A percentile compares a stretch with the other conserved stretches of the same genome.
Evolutionary conservation across 2,329 filamentous ascomycete species (phyloP).

Genomic region (Claviceps africana): DNA sequence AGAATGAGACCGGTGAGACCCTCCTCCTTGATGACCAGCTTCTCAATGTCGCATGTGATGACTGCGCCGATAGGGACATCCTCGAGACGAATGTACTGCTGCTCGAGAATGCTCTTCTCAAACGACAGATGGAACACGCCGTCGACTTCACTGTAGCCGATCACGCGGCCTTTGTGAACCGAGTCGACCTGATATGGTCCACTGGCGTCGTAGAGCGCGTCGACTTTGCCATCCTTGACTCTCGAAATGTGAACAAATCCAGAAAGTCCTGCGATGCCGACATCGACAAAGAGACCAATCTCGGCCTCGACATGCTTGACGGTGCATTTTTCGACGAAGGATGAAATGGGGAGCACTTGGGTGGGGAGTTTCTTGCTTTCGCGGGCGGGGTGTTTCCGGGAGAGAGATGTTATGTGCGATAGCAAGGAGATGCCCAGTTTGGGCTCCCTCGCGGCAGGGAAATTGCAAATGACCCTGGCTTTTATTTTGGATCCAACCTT

Average conservation of each 20-base stretch:
- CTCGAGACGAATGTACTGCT: constrained; percentile 81
- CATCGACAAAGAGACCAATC: constrained; percentile 66
- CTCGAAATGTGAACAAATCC: constrained; percentile 93
- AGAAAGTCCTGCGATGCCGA: constrained; percentile 49
- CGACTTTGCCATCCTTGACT: constrained; percentile 79
- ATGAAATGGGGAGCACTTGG: constrained; percentile 53
- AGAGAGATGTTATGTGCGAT: constrained; percentile 63
- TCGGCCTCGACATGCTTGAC: constrained; percentile 67
- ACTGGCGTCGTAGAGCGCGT: constrained; percentile 60
- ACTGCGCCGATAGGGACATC: constrained; percentile 73
- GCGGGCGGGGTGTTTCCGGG: constrained; percentile 24
- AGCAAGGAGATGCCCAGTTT: constrained; percentile 82
- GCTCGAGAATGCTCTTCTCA: constrained; percentile 67
- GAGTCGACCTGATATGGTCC: constrained; percentile 70
- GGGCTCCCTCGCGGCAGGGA: constrained; percentile 61
- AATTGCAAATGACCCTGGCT: constrained; percentile 76
- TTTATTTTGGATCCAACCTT: constrained; percentile 75
- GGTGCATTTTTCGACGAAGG: constrained; percentile 61
- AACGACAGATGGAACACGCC: constrained; percentile 76
- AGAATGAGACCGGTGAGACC: constrained; percentile 73
- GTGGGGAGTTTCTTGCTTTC: constrained; percentile 35
- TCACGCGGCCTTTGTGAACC: constrained; percentile 64
- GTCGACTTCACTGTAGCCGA: constrained; percentile 80
- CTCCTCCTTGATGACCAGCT: constrained; percentile 62
- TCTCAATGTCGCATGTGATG: constrained; percentile 73